These are phyloP conservation scores for Eragrostis nindensis DNA, from an alignment of 176 grass and related monocot genomes.

Conservation along the genomic window DNA sequence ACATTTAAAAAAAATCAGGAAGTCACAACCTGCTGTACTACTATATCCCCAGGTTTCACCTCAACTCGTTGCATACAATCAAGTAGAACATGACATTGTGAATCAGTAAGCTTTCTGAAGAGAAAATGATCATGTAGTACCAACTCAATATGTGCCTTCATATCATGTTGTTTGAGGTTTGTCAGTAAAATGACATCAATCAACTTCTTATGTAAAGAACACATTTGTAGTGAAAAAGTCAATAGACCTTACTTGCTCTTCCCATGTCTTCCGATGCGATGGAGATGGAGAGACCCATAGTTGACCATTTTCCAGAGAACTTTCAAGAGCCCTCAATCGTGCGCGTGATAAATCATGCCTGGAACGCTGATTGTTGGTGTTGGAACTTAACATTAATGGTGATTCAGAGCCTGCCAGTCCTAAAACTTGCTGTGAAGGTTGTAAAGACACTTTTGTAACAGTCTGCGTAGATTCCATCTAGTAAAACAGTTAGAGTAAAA, in stretches of 20 bases:
- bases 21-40: slow-evolving; percentile 80
- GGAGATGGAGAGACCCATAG: slow-evolving; percentile 75
- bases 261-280: slow-evolving; percentile 94
- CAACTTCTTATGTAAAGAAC: slow-evolving; percentile 24
- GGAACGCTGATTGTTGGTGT: slow-evolving; percentile 67
- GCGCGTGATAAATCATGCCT: slow-evolving; percentile 81
- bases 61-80: slow-evolving; percentile 95
- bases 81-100: slow-evolving; percentile 90
- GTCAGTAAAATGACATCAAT: slow-evolving; percentile 29
- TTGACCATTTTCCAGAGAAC: slow-evolving; percentile 76
- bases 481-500: slow-evolving; percentile 48
- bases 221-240: slow-evolving; percentile 15
- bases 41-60: slow-evolving; percentile 77
- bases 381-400: slow-evolving; percentile 57
- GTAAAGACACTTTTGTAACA: slow-evolving; percentile 53
- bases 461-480: slow-evolving; percentile 55
- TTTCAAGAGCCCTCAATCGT: slow-evolving; percentile 76
- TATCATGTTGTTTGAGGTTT: slow-evolving; percentile 38
- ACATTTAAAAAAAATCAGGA: slow-evolving; percentile 26
- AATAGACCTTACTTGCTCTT: slow-evolving; percentile 80
- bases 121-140: slow-evolving; percentile 97
- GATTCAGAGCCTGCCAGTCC: slow-evolving; percentile 71
- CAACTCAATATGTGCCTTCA: slow-evolving; percentile 86
- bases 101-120: slow-evolving; percentile 94
- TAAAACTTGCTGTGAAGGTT: slow-evolving; percentile 63